Percentiles rank a stretch among this genome's conserved stretches.
phyloP scores from a whole-genome alignment of 495 filamentous ascomycete species.

The Trichoderma reesei region DNA sequence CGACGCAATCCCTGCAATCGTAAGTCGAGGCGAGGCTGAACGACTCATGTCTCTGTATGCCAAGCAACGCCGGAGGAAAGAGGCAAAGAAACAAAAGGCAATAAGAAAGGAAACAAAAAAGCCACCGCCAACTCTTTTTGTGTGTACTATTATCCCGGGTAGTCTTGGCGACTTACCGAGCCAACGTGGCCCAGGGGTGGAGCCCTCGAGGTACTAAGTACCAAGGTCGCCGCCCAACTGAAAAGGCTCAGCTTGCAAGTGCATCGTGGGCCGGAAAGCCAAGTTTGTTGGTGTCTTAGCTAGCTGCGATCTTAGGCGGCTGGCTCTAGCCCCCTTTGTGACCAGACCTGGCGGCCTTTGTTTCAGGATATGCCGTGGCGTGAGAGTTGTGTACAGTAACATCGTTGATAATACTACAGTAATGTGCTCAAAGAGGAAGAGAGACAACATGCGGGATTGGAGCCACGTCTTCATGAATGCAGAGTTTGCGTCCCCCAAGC shows the following conservation, averaged over 20 bases:
- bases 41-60: no score
- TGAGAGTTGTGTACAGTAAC: neutral
- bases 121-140: neutral
- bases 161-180: neutral
- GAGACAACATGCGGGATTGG: neutral
- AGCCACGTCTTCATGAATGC: neutral
- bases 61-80: no score
- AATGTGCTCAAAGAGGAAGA: neutral
- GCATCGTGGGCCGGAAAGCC: no score
- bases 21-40: neutral
- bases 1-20: neutral
- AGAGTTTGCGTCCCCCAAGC: neutral
- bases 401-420: no score
- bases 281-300: no score
- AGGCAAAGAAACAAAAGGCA: neutral
- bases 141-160: neutral
- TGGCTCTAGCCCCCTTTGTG: neutral
- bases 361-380: neutral
- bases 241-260: no score
- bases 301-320: neutral
- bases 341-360: neutral
- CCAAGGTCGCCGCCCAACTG: no score
- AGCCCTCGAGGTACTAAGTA: neutral
- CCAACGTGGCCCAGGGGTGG: slow-evolving; percentile 2
- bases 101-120: neutral